These are phyloP conservation scores for Penicillium simplicissimum DNA, from an alignment of 495 filamentous ascomycete genomes.

Conservation along the genomic window DNA sequence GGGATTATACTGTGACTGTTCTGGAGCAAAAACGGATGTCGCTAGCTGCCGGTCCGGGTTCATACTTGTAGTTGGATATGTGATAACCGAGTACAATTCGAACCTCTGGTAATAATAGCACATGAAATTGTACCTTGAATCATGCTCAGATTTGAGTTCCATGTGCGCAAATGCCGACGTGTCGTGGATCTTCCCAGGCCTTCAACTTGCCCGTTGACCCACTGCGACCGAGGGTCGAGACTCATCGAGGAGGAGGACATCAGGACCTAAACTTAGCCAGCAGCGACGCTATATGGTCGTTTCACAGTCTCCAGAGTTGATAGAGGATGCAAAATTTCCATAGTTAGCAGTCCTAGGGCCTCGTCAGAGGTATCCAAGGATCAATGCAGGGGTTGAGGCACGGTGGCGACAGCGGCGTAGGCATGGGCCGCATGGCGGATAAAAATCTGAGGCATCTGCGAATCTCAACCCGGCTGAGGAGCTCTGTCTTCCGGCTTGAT, in stretches of 20 bases:
- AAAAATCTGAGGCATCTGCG: neutral
- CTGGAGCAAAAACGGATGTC: neutral
- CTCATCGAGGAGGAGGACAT: neutral
- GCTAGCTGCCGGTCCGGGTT: no score
- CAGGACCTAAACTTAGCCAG: neutral
- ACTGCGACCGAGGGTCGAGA: neutral
- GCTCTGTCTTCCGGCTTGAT: neutral
- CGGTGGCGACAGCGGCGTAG: constrained; percentile 14
- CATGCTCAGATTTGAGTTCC: neutral
- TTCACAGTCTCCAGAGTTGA: neutral
- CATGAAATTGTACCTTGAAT: neutral
- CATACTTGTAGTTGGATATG: no score
- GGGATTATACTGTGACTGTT: neutral
- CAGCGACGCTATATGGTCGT: neutral
- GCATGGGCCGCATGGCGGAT: constrained; percentile 2
- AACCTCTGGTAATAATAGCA: no score
- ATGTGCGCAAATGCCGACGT: neutral
- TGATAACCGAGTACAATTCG: no score
- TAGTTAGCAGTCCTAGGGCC: neutral
- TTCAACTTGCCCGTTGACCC: constrained; percentile 1
- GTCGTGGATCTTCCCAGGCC: neutral
- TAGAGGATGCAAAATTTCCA: no score
- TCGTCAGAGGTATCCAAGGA: neutral
- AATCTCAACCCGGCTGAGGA: neutral
- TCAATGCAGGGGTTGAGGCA: constrained; percentile 9